A percentile compares a stretch with the other conserved stretches of the same genome.
Conservation (phyloP, 2,329 filamentous ascomycete species). For the Xylaria multiplex region DNA sequence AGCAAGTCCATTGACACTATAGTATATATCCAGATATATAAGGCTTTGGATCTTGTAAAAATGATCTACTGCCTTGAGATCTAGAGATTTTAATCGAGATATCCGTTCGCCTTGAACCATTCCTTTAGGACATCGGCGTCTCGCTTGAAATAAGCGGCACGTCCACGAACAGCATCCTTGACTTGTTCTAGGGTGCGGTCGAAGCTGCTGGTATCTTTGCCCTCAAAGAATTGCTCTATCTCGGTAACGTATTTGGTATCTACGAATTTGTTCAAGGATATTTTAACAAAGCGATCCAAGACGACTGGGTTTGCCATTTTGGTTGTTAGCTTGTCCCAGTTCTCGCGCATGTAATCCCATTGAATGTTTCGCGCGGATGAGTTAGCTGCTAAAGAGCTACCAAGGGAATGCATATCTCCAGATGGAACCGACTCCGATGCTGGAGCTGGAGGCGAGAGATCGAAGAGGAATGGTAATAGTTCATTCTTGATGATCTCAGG, state of each 20-base stretch:
- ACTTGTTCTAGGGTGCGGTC: constrained; percentile 87
- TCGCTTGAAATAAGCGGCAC: constrained; percentile 82
- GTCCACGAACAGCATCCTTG: constrained; percentile 84
- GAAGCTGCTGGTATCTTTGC: constrained; percentile 86
- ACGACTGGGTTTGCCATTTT: constrained; percentile 87
- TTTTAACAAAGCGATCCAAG: constrained; percentile 86
- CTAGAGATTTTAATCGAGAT: constrained; percentile 43
- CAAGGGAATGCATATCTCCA: constrained; percentile 88
- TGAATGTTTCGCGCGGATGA: constrained; percentile 75
- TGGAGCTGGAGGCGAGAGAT: constrained; percentile 62
- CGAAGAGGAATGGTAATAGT: constrained; percentile 82
- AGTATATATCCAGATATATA: neutral
- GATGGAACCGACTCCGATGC: constrained; percentile 75
- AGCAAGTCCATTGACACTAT: neutral
- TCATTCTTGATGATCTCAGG: constrained; percentile 71
- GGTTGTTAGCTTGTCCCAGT: constrained; percentile 79
- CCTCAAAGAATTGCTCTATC: constrained; percentile 84
- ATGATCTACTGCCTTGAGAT: neutral
- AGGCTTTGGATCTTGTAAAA: neutral
- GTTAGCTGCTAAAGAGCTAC: constrained; percentile 78
- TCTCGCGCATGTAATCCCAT: constrained; percentile 86
- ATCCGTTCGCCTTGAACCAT: constrained; percentile 73
- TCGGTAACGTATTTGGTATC: constrained; percentile 75
- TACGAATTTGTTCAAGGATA: constrained; percentile 81
- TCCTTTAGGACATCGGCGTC: constrained; percentile 78